phyloP scores from a whole-genome alignment of 2,329 filamentous ascomycete genomes.

The Sarocladium oryzae region DNA sequence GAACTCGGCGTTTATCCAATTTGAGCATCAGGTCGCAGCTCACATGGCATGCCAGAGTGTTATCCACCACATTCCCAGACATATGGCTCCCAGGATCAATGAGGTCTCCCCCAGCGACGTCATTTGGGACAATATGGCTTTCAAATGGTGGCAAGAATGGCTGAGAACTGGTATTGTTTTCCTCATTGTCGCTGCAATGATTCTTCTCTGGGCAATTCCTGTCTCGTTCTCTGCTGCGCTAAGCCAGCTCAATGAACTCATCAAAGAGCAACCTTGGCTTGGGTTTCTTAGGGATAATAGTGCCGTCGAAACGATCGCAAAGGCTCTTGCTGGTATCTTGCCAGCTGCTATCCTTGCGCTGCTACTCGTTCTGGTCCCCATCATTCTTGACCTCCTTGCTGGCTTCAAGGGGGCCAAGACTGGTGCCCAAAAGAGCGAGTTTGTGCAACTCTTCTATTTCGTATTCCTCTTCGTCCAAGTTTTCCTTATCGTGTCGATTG shows the following conservation, averaged over 20 bases:
- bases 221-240: slow-evolving; percentile 82
- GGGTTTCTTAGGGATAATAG: slow-evolving; percentile 56
- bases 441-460: slow-evolving; percentile 92
- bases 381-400: slow-evolving; percentile 70
- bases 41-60: slow-evolving; percentile 96
- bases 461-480: slow-evolving; percentile 90
- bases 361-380: slow-evolving; percentile 72
- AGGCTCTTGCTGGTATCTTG: slow-evolving; percentile 73
- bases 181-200: slow-evolving; percentile 62
- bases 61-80: slow-evolving; percentile 82
- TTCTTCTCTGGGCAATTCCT: slow-evolving; percentile 84
- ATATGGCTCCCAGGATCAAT: slow-evolving; percentile 89
- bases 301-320: slow-evolving; percentile 53
- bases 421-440: slow-evolving; percentile 67
- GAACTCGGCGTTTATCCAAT: slow-evolving; percentile 97
- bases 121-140: slow-evolving; percentile 95
- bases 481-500: slow-evolving; percentile 86
- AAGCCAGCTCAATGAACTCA: slow-evolving; percentile 68
- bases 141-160: slow-evolving; percentile 90
- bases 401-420: slow-evolving; percentile 75
- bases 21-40: slow-evolving; percentile 94
- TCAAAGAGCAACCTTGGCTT: slow-evolving; percentile 61
- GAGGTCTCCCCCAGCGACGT: slow-evolving; percentile 92
- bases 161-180: slow-evolving; percentile 62
- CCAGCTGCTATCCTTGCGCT: slow-evolving; percentile 72